Evolutionary conservation across 768 basidiomycete species (phyloP), one percentile per base, ranked within the genome.

Genomic region (Boletus edulis): DNA sequence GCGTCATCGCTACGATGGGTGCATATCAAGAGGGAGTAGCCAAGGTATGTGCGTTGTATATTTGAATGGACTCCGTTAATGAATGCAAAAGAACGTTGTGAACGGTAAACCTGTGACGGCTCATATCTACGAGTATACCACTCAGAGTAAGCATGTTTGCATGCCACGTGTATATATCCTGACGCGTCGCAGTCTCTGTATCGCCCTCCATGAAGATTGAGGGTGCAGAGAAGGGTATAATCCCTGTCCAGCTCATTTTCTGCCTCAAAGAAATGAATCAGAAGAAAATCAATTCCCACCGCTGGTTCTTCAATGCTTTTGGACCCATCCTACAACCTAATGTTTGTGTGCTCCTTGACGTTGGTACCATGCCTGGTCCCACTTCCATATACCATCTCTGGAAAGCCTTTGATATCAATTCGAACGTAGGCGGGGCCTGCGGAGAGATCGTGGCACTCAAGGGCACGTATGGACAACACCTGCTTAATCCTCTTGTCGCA

Each of bases 361-460:
- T 96, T 40, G 86, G 86, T 17, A 87, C 86, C 0, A 85, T 85
- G 80, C 94, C 94, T 0, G 92, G 91, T 4, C 86, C 91, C 10
- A 93, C 88, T 49, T 84, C 83, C 11, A 91, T 96, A 56, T 96
- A 96, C 70, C 93, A 94, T 64, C 74, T 95, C 3, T 95, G 94
- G 93, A 95, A 95, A 71, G 90, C 92, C 7, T 96, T 97, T 60
- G 91, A 94, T 63, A 88, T 92, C 70, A 92, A 92, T 67, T 89
- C 88, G 18, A 91, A 91, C 63, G 91, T 94, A 15, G 91, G 89
- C 1, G 91, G 94, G 15, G 94, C 94, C 17, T 97, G 94, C 64
- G 94, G 94, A n/a, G 94, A 96, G 76, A 95, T 96, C 54, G 91
- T 95, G 12, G 90, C 91, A 13, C 77, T 93, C 54, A 96, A 95